Evolutionary conservation across 2,329 filamentous ascomycete genomes (phyloP).

Genomic region (Colletotrichum sp.): DNA sequence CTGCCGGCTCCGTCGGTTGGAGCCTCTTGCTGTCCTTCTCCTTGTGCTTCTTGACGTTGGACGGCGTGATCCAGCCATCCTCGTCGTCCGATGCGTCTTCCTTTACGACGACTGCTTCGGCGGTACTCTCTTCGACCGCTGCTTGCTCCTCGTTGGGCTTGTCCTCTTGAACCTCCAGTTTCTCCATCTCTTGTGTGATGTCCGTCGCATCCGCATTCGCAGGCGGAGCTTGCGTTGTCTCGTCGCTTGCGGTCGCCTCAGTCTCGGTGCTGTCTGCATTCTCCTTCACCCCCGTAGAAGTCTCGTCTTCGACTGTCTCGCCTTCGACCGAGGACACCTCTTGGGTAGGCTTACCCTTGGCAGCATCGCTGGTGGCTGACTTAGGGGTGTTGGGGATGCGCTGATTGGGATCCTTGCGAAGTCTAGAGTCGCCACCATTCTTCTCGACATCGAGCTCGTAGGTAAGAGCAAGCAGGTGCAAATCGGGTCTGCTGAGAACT

Average conservation of each 20-base stretch:
- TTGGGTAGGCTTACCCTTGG: not conserved
- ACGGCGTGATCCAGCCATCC: constrained; percentile 92
- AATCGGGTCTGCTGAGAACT: constrained; percentile 87
- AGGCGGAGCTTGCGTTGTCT: not conserved
- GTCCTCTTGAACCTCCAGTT: constrained; percentile 20
- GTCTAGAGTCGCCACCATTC: constrained; percentile 86
- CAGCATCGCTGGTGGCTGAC: constrained; percentile 50
- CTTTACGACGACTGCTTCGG: constrained; percentile 19
- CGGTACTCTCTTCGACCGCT: constrained; percentile 24
- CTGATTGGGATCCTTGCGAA: constrained; percentile 80
- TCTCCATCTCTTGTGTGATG: constrained; percentile 8
- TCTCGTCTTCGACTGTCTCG: constrained; percentile 21
- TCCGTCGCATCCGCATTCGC: constrained; percentile 1
- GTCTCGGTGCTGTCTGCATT: not conserved
- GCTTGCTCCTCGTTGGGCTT: constrained; percentile 11
- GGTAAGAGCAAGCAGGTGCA: constrained; percentile 86
- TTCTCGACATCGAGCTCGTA: constrained; percentile 95
- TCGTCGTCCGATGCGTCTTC: constrained; percentile 58
- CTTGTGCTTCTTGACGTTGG: constrained; percentile 87
- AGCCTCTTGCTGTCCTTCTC: constrained; percentile 62
- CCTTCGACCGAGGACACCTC: constrained; percentile 17
- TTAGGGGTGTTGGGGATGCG: constrained; percentile 73
- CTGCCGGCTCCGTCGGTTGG: constrained; percentile 43
- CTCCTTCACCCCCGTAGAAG: not conserved
- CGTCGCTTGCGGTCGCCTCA: not conserved